Evolutionary conservation across 2,329 filamentous ascomycete species (phyloP), one percentile per base, ranked within the genome.

Genomic region (Aspergillus transmontanensis): DNA sequence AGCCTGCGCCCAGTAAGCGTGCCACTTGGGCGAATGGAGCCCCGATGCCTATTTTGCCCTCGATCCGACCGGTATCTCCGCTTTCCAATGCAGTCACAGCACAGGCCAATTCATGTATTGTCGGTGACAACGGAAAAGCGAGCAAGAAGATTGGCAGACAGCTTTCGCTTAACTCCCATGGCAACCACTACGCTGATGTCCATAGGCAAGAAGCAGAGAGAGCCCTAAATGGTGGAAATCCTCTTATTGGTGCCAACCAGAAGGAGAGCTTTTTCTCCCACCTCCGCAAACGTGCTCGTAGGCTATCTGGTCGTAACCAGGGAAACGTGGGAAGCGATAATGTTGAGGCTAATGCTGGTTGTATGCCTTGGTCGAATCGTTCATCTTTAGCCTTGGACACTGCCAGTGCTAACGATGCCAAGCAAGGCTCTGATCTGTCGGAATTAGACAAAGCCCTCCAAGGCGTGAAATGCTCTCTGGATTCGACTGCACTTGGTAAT

Each of bases 231-330:
- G 95, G 94, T 59, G 89, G 90, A 26, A 82, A 94, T 28, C 88
- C 86, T 19, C 95, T 93, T 6, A 92, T 90, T 0, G 89, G 86
- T 39, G 16, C n/a, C 71, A 91, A 87, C 21, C 91, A 93, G 51
- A 96, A 96, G 75, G 95, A 99, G 78, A 93, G 95, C 78, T 99
- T 99, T 83, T 99, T 99, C 80, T 98, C 95, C 0, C 95, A 99
- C 76, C 85, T 99, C 9, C 88, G 95, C 61, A 99, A 99, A 80
- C 90, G 94, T 58, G 95, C 96, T 32, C 88, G 95, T 70, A 87
- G 95, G 69, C 89, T 99, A 64, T 99, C 95, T 30, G 95, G 95
- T 54, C 89, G 94, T 62, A 93, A 97, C 74, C 92, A 94, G 75
- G 89, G 89, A 16, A 90, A 92, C 63, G 92, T 93, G 21, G 90